Evolutionary conservation across 1,284 basidiomycete species (phyloP).

Genomic region (Wallemia hederae): DNA sequence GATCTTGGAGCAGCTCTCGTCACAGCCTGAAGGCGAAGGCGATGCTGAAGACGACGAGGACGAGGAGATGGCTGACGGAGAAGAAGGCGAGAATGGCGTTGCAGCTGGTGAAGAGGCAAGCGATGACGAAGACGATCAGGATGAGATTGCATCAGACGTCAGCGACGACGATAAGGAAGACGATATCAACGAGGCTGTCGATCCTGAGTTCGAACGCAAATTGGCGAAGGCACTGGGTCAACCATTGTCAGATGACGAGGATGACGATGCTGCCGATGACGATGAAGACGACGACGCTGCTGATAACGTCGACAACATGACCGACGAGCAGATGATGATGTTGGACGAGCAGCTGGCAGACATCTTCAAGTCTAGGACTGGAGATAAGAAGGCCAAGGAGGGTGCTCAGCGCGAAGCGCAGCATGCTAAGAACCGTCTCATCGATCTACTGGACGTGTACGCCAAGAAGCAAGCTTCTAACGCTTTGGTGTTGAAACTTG

Average conservation of each 20-base stretch:
- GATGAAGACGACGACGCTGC: conserved; percentile 18
- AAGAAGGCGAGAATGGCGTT: conserved; percentile 17
- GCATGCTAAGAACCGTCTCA: conserved; percentile 77
- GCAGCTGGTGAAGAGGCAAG: conserved; percentile 20
- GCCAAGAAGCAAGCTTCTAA: conserved; percentile 42
- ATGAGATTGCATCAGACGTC: conserved; percentile 18
- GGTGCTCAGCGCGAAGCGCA: conserved; percentile 53
- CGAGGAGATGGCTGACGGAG: conserved; percentile 7
- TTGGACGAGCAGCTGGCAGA: conserved; percentile 75
- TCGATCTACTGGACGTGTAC: conserved; percentile 67
- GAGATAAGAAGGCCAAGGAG: conserved; percentile 31
- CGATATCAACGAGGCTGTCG: conserved; percentile 20
- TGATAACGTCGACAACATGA: conserved; percentile 27
- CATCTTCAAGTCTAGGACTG: conserved; percentile 43
- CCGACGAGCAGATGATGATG: conserved; percentile 93
- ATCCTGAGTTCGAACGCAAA: conserved; percentile 28
- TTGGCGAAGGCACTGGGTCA: conserved; percentile 43
- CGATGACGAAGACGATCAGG: conserved; percentile 16
- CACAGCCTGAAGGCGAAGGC: conserved; percentile 4
- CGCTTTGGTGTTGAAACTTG: conserved; percentile 32
- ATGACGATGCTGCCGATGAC: conserved; percentile 19
- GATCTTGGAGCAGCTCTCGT: conserved; percentile 2
- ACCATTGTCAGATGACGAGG: conserved; percentile 29
- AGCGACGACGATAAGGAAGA: conserved; percentile 17
- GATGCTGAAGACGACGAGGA: conserved; percentile 3